Conservation (phyloP, 1,284 basidiomycete genomes). For the Thelephora terrestris region DNA sequence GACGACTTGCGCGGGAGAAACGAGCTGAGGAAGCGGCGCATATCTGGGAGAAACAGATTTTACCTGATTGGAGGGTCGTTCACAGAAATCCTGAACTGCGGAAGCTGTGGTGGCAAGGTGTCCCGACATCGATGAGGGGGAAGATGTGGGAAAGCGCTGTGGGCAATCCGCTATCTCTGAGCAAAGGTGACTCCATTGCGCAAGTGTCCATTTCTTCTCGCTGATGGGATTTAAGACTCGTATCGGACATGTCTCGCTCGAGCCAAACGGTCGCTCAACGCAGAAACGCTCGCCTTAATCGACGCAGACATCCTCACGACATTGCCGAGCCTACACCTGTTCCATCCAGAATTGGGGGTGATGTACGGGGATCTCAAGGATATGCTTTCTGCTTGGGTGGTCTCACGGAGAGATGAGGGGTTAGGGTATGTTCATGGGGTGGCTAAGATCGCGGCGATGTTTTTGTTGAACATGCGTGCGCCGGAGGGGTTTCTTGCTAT, state of each 20-base stretch:
- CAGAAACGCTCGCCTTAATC: conserved; percentile 59
- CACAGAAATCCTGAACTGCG: conserved; percentile 54
- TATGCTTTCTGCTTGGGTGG: conserved; percentile 85
- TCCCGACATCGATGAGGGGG: conserved; percentile 79
- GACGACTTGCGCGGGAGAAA: conserved; percentile 55
- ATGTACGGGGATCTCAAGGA: conserved; percentile 83
- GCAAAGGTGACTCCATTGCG: conserved; percentile 54
- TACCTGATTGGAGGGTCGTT: conserved; percentile 78
- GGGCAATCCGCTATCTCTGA: conserved; percentile 82
- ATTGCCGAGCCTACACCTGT: conserved; percentile 84
- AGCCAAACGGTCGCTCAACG: conserved; percentile 62
- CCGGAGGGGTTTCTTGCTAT: conserved; percentile 79
- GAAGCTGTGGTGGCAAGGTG: conserved; percentile 86
- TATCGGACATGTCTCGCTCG: conserved; percentile 67
- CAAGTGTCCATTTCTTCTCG: conserved; percentile 1
- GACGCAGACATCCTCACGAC: conserved; percentile 77
- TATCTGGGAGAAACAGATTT: conserved; percentile 71
- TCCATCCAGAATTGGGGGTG: conserved; percentile 69
- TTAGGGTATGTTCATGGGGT: conserved; percentile 64
- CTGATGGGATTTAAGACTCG: conserved; percentile 42
- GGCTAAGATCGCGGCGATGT: conserved; percentile 80
- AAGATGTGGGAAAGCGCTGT: conserved; percentile 83
- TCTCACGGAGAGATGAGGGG: conserved; percentile 82
- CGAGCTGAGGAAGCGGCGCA: conserved; percentile 59
- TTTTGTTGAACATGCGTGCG: conserved; percentile 78